phyloP scores from a whole-genome alignment of 164 flowering plant genomes.

The Magnolia changhungtana region DNA sequence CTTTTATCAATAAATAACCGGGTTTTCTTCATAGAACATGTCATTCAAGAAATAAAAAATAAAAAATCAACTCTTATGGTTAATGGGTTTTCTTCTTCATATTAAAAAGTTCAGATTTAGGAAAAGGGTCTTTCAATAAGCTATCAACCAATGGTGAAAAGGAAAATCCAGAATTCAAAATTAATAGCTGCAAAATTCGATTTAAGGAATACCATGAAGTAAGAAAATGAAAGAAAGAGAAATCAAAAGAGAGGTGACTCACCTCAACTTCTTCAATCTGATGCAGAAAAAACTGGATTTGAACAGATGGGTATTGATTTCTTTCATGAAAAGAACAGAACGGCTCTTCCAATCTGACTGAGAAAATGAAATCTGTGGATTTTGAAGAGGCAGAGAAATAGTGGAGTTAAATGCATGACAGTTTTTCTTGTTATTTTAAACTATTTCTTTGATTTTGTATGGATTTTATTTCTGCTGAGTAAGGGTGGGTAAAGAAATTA shows the following conservation, averaged over 20 bases:
- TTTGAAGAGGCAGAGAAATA: not conserved
- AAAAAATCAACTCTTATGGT: too few species aligned
- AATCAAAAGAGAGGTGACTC: not conserved
- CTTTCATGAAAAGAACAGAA: not conserved
- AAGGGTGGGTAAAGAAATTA: not conserved
- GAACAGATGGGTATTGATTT: not conserved
- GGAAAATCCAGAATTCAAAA: too few species aligned
- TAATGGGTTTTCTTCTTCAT: too few species aligned
- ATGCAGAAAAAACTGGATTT: not conserved
- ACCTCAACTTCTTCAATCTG: slow-evolving; percentile 1
- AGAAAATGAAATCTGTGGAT: not conserved
- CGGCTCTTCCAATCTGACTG: not conserved
- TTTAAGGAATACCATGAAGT: not conserved
- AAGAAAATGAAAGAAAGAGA: not conserved
- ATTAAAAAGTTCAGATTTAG: too few species aligned
- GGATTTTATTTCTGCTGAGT: not conserved
- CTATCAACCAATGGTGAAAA: too few species aligned
- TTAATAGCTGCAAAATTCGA: too few species aligned
- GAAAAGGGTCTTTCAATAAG: too few species aligned
- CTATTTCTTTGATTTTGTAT: not conserved
- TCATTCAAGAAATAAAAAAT: too few species aligned
- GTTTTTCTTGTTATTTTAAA: not conserved
- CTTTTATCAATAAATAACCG: too few species aligned
- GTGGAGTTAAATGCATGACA: not conserved
- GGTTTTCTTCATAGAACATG: too few species aligned